Conservation (phyloP, 139 green algal species). For the Micromonas commoda region DNA sequence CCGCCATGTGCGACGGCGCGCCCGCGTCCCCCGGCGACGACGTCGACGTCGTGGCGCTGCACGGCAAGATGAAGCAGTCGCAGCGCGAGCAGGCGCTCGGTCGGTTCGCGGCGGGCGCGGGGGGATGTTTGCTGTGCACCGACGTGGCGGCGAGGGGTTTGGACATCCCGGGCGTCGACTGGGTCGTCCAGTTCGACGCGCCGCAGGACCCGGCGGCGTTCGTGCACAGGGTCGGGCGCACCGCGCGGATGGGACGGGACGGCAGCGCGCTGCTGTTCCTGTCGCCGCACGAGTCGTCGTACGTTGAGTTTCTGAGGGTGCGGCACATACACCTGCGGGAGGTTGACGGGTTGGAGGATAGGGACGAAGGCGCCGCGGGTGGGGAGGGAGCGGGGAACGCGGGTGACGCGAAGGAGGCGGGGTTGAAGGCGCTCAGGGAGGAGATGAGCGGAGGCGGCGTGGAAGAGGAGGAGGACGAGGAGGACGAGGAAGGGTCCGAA, state of each 20-base stretch:
- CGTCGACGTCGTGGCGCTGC: slow-evolving; percentile 50
- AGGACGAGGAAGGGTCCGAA: neutral
- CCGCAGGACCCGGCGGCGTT: slow-evolving; percentile 82
- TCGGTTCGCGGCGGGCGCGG: slow-evolving; percentile 43
- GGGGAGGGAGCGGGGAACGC: neutral
- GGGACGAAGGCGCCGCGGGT: neutral
- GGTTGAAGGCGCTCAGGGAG: too few relatives aligned
- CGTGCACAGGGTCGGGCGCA: slow-evolving; percentile 77
- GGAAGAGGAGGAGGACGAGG: neutral
- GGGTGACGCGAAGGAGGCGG: slow-evolving; percentile 7
- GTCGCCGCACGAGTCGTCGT: slow-evolving; percentile 61
- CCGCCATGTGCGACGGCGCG: slow-evolving; percentile 33
- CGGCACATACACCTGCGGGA: slow-evolving; percentile 52
- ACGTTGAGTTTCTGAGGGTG: slow-evolving; percentile 81
- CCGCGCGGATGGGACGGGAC: slow-evolving; percentile 77
- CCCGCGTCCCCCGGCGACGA: neutral
- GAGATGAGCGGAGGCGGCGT: neutral
- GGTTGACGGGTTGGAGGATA: neutral
- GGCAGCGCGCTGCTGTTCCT: slow-evolving; percentile 72
- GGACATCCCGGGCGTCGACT: slow-evolving; percentile 72
- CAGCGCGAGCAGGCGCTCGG: slow-evolving; percentile 60
- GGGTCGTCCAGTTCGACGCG: slow-evolving; percentile 52
- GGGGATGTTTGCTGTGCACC: slow-evolving; percentile 49
- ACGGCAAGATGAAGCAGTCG: slow-evolving; percentile 86
- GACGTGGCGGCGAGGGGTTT: slow-evolving; percentile 88